These are phyloP conservation scores for Leccinum obscurum DNA, from an alignment of 768 basidiomycete genomes.

Conservation along the genomic window DNA sequence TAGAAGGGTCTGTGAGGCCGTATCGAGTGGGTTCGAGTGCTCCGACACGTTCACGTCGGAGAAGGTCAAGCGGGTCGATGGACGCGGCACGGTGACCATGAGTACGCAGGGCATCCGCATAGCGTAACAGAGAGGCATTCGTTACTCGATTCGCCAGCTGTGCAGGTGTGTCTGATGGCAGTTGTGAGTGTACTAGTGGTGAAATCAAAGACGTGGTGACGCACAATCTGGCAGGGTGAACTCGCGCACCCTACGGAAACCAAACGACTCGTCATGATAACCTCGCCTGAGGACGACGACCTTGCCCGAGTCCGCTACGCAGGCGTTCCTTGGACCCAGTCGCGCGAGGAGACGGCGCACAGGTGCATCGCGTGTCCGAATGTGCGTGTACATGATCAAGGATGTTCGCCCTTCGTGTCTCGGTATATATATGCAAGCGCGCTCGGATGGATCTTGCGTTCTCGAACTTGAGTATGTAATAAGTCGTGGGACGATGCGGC, in stretches of 20 bases:
- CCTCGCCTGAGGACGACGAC: conserved; percentile 28
- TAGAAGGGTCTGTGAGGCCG: conserved; percentile 55
- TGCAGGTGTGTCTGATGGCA: conserved; percentile 51
- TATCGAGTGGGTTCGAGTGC: conserved; percentile 79
- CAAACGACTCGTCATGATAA: conserved; percentile 83
- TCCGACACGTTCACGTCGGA: conserved; percentile 77
- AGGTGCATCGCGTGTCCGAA: conserved; percentile 16
- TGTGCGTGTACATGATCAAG: conserved; percentile 18
- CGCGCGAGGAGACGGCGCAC: conserved; percentile 12
- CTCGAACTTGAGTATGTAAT: background rate
- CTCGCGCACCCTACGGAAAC: conserved; percentile 63
- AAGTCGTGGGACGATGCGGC: background rate
- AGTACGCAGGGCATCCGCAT: conserved; percentile 84
- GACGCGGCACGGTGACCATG: conserved; percentile 84
- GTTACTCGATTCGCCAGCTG: conserved; percentile 67
- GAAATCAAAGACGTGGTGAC: conserved; percentile 25
- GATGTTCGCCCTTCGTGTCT: background rate
- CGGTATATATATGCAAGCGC: background rate
- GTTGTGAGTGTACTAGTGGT: background rate
- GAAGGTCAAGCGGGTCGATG: conserved; percentile 86
- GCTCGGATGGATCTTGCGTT: conserved; percentile 21
- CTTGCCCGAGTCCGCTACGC: conserved; percentile 8
- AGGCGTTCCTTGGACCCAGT: background rate
- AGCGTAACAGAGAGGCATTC: conserved; percentile 82
- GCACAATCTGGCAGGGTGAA: conserved; percentile 73